A percentile compares a stretch with the other conserved stretches of the same genome.
Evolutionary conservation across 2,329 filamentous ascomycete species (phyloP).

Genomic region (Sclerotinia borealis): DNA sequence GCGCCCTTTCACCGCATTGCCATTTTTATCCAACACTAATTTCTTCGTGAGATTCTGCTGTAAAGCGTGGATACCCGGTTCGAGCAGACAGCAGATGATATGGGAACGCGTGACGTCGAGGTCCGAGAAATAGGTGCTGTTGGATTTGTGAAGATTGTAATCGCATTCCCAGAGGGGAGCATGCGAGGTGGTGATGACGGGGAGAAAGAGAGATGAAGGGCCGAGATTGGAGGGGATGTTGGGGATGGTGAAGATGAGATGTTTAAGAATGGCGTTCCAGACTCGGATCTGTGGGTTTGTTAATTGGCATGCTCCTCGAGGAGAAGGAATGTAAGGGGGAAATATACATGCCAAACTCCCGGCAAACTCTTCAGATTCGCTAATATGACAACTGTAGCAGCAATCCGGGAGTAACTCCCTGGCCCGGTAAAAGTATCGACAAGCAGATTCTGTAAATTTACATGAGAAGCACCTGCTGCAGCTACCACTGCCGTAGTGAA

Average conservation of each 20-base stretch:
- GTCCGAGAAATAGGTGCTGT: conserved; percentile 65
- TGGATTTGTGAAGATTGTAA: conserved; percentile 69
- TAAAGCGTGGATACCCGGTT: conserved; percentile 49
- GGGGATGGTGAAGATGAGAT: conserved; percentile 38
- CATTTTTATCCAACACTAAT: conserved; percentile 39
- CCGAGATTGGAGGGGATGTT: conserved; percentile 31
- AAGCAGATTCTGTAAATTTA: conserved; percentile 22
- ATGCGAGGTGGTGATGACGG: conserved; percentile 52
- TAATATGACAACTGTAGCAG: conserved; percentile 36
- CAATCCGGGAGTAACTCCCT: conserved; percentile 29
- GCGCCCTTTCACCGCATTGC: conserved; percentile 44
- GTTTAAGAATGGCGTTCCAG: conserved; percentile 40
- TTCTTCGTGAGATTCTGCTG: conserved; percentile 43
- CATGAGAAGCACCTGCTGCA: conserved; percentile 21
- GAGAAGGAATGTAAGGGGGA: not conserved
- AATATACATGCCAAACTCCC: conserved; percentile 53
- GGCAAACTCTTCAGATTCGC: conserved; percentile 54
- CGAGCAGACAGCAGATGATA: conserved; percentile 64
- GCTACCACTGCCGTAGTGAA: conserved; percentile 21
- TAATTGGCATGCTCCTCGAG: not conserved
- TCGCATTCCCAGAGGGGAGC: conserved; percentile 60
- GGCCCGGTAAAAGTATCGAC: conserved; percentile 28
- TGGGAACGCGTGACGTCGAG: conserved; percentile 72
- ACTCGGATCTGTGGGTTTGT: conserved; percentile 39
- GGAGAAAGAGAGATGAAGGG: conserved; percentile 48